Conservation (phyloP, 805 yeast genomes). For the Starmera amethionina region DNA sequence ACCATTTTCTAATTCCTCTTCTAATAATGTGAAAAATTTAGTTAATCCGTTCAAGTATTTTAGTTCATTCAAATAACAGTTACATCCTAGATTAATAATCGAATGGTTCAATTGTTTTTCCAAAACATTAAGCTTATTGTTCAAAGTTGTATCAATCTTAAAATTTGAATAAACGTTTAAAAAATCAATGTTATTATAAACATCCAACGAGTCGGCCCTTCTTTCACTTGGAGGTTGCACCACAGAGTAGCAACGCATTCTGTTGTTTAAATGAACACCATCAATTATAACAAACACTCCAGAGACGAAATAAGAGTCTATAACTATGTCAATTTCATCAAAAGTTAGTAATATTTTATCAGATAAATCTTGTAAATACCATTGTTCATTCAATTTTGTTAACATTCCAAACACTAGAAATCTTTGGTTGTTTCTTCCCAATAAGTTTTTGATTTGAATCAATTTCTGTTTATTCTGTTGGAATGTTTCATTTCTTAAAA, state of each 20-base stretch:
- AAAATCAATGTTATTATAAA: constrained; percentile 74
- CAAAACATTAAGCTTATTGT: constrained; percentile 39
- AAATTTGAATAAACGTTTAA: constrained; percentile 37
- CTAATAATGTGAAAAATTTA: constrained; percentile 48
- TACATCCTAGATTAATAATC: constrained; percentile 65
- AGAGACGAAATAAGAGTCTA: constrained; percentile 53
- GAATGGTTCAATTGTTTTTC: constrained; percentile 56
- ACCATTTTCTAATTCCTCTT: constrained; percentile 31
- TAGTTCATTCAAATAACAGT: constrained; percentile 54
- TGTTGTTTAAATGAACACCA: constrained; percentile 67
- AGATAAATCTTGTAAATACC: constrained; percentile 72
- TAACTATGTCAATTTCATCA: constrained; percentile 49
- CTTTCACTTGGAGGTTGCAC: constrained; percentile 87
- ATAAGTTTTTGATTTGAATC: constrained; percentile 69
- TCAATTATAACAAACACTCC: constrained; percentile 79
- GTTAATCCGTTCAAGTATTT: constrained; percentile 52
- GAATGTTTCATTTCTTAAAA: constrained; percentile 68
- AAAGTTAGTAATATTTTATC: constrained; percentile 58
- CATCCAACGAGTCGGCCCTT: constrained; percentile 54
- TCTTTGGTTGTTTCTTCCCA: constrained; percentile 74
- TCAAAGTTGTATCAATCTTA: constrained; percentile 53
- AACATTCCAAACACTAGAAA: constrained; percentile 76
- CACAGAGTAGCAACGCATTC: constrained; percentile 65
- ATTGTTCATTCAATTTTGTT: constrained; percentile 54
- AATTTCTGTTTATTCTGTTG: constrained; percentile 35